A percentile compares a stretch with the other conserved stretches of the same genome.
Evolutionary conservation across 2,329 filamentous ascomycete species (phyloP).

Genomic region (Delphinella strobiligena): DNA sequence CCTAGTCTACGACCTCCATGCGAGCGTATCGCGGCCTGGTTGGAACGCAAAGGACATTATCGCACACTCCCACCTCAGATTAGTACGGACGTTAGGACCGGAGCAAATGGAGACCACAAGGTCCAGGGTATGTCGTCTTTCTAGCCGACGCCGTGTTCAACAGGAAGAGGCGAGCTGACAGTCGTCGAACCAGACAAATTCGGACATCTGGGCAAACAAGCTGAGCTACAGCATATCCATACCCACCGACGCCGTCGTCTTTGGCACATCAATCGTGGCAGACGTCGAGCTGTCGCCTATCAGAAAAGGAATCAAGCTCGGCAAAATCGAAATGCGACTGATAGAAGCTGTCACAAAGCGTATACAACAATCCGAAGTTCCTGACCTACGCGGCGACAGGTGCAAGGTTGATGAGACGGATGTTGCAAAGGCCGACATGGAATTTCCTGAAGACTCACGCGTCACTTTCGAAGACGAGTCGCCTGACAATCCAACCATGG

Average conservation of each 20-base stretch:
- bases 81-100: constrained; percentile 35
- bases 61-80: constrained; percentile 52
- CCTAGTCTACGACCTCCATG: constrained; percentile 84
- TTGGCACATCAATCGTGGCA: constrained; percentile 74
- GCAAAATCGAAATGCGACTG: constrained; percentile 69
- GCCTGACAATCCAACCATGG: constrained; percentile 24
- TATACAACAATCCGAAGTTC: constrained; percentile 21
- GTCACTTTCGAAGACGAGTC: constrained; percentile 26
- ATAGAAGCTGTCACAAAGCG: constrained; percentile 57
- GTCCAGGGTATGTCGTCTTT: constrained; percentile 15
- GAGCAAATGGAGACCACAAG: constrained; percentile 58
- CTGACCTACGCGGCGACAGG: constrained; percentile 20
- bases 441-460: constrained; percentile 24
- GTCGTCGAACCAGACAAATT: constrained; percentile 47
- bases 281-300: constrained; percentile 81
- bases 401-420: constrained; percentile 24
- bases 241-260: constrained; percentile 86
- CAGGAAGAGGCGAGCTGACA: constrained; percentile 13
- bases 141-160: not conserved
- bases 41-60: constrained; percentile 82
- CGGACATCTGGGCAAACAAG: constrained; percentile 97
- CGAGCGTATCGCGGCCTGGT: constrained; percentile 65
- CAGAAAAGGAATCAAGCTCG: constrained; percentile 75
- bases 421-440: constrained; percentile 25
- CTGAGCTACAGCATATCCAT: constrained; percentile 90